Percentiles rank a stretch among this genome's conserved stretches.
Evolutionary conservation across 2,329 filamentous ascomycete genomes (phyloP).

Genomic region (Penicillium sp.): DNA sequence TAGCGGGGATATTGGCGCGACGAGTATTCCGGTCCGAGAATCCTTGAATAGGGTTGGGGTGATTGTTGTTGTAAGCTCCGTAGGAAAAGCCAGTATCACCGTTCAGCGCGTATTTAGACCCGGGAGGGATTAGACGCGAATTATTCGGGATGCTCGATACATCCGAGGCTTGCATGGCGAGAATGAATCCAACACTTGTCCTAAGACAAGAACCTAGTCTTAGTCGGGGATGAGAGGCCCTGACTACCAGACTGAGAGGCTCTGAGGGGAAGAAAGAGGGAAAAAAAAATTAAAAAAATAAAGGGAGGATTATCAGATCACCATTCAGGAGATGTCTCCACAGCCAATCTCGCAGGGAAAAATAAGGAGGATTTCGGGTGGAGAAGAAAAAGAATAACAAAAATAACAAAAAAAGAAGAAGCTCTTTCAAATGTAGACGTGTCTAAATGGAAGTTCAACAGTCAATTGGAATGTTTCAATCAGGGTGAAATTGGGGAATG

Average conservation of each 20-base stretch:
- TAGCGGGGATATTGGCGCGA: constrained; percentile 78
- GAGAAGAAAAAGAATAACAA: constrained; percentile 10
- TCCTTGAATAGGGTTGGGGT: constrained; percentile 60
- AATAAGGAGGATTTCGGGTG: constrained; percentile 5
- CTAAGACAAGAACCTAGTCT: constrained; percentile 16
- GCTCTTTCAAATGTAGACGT: constrained; percentile 27
- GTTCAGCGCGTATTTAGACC: constrained; percentile 66
- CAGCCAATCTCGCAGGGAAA: constrained; percentile 4
- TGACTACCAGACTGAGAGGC: constrained; percentile 6
- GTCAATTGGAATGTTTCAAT: constrained; percentile 35
- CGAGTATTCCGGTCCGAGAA: constrained; percentile 86
- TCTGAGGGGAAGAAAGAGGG: neutral
- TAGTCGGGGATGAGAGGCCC: constrained; percentile 2
- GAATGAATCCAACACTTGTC: constrained; percentile 28
- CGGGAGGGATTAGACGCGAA: constrained; percentile 66
- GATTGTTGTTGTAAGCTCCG: constrained; percentile 84
- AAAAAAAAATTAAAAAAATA: constrained; percentile 27
- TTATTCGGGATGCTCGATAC: constrained; percentile 59
- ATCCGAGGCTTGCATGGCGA: constrained; percentile 84
- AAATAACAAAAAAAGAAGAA: constrained; percentile 22
- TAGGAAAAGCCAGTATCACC: constrained; percentile 84
- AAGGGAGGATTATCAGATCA: constrained; percentile 56
- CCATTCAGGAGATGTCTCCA: constrained; percentile 21
- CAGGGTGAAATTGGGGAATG: constrained; percentile 9
- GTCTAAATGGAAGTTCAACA: constrained; percentile 24